Conservation (phyloP, 352 stramenopile genomes). For the Phytophthora boehmeriae region DNA sequence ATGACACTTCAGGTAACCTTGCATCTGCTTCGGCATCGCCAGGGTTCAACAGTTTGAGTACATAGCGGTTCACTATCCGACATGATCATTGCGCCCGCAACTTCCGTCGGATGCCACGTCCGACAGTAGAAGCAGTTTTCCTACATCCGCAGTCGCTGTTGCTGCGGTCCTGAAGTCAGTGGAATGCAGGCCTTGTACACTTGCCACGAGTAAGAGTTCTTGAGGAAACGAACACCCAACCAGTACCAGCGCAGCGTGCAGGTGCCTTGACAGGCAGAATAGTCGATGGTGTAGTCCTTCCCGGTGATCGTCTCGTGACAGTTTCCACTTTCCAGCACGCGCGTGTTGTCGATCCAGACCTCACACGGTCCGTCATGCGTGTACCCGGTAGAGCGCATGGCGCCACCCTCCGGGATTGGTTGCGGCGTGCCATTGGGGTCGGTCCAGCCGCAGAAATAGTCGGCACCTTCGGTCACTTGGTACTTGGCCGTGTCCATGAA, state of each 20-base stretch:
- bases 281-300: slow-evolving; percentile 24
- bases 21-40: too few relatives aligned
- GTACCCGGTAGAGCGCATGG: slow-evolving; percentile 49
- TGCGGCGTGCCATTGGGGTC: slow-evolving; percentile 28
- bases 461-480: slow-evolving; percentile 25
- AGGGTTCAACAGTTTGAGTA: not conserved
- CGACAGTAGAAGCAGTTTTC: not conserved
- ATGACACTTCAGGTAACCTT: too few relatives aligned
- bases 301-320: slow-evolving; percentile 29
- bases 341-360: slow-evolving; percentile 37
- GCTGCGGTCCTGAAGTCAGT: slow-evolving; percentile 6
- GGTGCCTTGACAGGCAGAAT: slow-evolving; percentile 10
- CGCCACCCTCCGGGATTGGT: slow-evolving; percentile 34
- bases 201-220: slow-evolving; percentile 47
- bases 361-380: slow-evolving; percentile 45
- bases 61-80: too few relatives aligned
- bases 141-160: slow-evolving; percentile 8
- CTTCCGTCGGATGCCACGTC: too few relatives aligned
- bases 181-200: slow-evolving; percentile 50
- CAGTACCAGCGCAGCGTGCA: slow-evolving; percentile 15
- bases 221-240: slow-evolving; percentile 29
- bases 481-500: slow-evolving; percentile 45
- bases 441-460: slow-evolving; percentile 42
- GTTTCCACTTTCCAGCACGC: slow-evolving; percentile 25
- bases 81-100: not conserved